Percentiles rank a stretch among this genome's conserved stretches.
phyloP scores from a whole-genome alignment of 495 filamentous ascomycete genomes.

The Copromyces sp. region DNA sequence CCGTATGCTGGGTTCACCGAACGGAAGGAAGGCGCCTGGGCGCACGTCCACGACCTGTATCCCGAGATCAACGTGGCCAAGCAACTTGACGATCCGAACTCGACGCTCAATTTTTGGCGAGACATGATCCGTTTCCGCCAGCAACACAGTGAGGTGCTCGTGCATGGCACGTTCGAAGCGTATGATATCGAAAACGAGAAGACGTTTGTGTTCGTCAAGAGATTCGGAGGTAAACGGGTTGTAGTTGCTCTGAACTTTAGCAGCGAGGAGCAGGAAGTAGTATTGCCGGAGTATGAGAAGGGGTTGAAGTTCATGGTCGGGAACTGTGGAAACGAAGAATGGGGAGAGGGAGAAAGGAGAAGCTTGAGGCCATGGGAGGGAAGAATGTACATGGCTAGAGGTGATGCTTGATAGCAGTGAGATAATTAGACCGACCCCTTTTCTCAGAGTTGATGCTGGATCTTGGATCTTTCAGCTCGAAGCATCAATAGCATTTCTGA shows the following conservation, averaged over 20 bases:
- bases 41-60: slow-evolving; percentile 47
- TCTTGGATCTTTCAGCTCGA: background rate
- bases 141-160: slow-evolving; percentile 31
- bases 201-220: slow-evolving; percentile 38
- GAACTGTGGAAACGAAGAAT: slow-evolving; percentile 14
- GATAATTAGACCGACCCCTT: background rate
- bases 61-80: slow-evolving; percentile 38
- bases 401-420: background rate
- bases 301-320: slow-evolving; percentile 14
- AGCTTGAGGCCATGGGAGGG: slow-evolving; percentile 22
- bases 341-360: slow-evolving; percentile 2
- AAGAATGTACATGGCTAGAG: slow-evolving; percentile 15
- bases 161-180: slow-evolving; percentile 35
- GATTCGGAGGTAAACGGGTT: slow-evolving; percentile 8
- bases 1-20: slow-evolving; percentile 19
- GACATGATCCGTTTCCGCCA: slow-evolving; percentile 32
- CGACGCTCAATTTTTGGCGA: slow-evolving; percentile 39
- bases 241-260: slow-evolving; percentile 27
- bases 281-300: slow-evolving; percentile 8
- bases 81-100: slow-evolving; percentile 29
- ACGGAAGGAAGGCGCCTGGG: slow-evolving; percentile 34
- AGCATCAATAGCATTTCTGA: background rate
- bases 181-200: slow-evolving; percentile 27
- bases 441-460: background rate
- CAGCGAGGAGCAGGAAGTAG: slow-evolving; percentile 14